Conservation (phyloP, 371 early-diverging fungal species). For the Syncephalis plumigaleata region DNA sequence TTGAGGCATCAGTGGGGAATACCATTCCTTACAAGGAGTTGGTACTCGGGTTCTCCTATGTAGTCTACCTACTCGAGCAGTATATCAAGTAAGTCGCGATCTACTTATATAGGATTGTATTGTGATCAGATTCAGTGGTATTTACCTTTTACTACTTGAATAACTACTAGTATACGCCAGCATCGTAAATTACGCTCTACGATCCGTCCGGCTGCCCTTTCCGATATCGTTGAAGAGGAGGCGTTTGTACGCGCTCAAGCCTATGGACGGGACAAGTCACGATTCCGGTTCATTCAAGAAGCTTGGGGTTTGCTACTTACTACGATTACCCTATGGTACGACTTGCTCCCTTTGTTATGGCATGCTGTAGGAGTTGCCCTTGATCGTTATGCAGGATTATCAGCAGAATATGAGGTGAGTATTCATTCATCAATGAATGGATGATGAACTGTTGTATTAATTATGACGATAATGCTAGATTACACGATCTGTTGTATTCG, state of each 20-base stretch:
- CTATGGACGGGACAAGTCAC: constrained; percentile 76
- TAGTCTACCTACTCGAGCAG: constrained; percentile 42
- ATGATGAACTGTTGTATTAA: background rate
- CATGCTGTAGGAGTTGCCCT: constrained; percentile 27
- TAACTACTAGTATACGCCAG: constrained; percentile 40
- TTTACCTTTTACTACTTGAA: background rate
- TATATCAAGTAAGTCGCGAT: constrained; percentile 34
- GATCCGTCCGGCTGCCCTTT: constrained; percentile 38
- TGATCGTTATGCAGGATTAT: constrained; percentile 31
- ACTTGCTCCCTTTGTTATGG: constrained; percentile 68
- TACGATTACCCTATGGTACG: constrained; percentile 37
- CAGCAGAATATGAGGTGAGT: constrained; percentile 48
- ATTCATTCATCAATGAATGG: constrained; percentile 1
- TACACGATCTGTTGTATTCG: constrained; percentile 65
- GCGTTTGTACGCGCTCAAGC: constrained; percentile 69
- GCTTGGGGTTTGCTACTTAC: constrained; percentile 41
- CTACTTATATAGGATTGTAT: background rate
- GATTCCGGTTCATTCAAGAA: constrained; percentile 50
- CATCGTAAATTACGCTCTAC: constrained; percentile 44
- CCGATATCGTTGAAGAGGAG: constrained; percentile 37
- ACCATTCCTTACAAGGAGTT: constrained; percentile 41
- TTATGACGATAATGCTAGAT: constrained; percentile 26
- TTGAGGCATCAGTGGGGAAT: background rate
- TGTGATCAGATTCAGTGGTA: background rate
- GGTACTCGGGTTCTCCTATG: constrained; percentile 46